These are phyloP conservation scores for Zymoseptoria ardabiliae DNA, from an alignment of 2,329 filamentous ascomycete genomes.

Conservation along the genomic window DNA sequence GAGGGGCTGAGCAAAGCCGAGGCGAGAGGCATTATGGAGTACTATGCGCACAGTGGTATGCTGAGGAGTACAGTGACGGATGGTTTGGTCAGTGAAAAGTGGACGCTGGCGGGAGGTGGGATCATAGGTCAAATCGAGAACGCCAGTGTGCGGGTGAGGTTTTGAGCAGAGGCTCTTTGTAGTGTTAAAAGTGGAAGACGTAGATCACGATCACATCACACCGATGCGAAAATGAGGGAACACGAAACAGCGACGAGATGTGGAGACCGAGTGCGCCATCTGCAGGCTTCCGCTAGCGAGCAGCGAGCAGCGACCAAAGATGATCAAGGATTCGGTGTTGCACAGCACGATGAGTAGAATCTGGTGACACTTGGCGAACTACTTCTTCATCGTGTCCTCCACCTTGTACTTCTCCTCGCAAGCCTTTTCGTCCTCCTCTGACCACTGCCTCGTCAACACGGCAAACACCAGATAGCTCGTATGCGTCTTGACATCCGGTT, in stretches of 20 bases:
- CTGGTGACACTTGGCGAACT: background rate
- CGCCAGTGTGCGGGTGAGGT: conserved; percentile 43
- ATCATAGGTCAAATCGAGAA: conserved; percentile 81
- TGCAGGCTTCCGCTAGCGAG: background rate
- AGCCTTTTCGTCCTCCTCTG: conserved; percentile 65
- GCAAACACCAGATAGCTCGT: conserved; percentile 97
- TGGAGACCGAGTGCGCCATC: background rate
- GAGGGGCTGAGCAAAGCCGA: conserved; percentile 66
- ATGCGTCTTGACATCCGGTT: conserved; percentile 87
- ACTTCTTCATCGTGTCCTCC: conserved; percentile 12
- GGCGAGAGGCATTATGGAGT: conserved; percentile 76
- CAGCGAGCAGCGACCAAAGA: background rate
- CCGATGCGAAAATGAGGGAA: background rate
- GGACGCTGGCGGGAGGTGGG: conserved; percentile 73
- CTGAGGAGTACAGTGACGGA: conserved; percentile 64
- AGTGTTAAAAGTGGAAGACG: background rate
- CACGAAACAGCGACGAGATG: background rate
- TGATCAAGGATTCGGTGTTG: background rate
- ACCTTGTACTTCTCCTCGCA: conserved; percentile 15
- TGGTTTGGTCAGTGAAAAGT: conserved; percentile 67
- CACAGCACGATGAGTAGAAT: background rate
- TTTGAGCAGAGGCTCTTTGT: conserved; percentile 13
- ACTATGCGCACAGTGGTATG: conserved; percentile 82
- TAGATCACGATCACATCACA: background rate
- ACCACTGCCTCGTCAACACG: conserved; percentile 79